These are phyloP conservation scores for Fusarium sp. DNA, from an alignment of 2,329 filamentous ascomycete genomes.

Conservation along the genomic window DNA sequence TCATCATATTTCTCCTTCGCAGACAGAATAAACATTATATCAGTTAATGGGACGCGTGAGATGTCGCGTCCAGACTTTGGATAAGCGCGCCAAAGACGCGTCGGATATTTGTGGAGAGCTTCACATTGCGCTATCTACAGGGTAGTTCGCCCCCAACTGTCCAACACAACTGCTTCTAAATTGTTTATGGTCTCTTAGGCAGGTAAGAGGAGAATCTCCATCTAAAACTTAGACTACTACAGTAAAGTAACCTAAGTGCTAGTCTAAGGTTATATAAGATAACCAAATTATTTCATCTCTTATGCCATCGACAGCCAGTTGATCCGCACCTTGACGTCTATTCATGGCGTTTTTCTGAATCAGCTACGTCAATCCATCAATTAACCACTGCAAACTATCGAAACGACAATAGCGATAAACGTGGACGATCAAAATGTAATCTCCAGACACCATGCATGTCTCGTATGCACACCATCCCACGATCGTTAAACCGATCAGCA, in stretches of 20 bases:
- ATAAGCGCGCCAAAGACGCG: background rate
- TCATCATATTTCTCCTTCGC: no score
- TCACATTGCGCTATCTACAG: background rate
- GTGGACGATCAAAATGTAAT: background rate
- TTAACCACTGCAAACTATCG: fast-evolving
- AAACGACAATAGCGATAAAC: no score
- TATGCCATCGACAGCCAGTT: no score
- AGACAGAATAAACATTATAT: no score
- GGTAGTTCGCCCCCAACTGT: background rate
- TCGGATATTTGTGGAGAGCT: background rate
- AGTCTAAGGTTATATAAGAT: no score
- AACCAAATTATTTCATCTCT: no score
- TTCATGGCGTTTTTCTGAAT: no score
- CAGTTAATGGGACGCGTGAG: background rate
- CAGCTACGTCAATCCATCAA: fast-evolving
- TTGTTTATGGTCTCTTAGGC: background rate
- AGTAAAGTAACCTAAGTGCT: background rate
- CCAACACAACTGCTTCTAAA: background rate
- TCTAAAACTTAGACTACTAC: background rate
- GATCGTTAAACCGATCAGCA: background rate
- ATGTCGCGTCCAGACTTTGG: background rate
- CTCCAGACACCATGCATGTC: background rate
- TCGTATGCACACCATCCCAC: background rate
- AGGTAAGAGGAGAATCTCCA: fast-evolving
- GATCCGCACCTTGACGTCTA: no score